A percentile compares a stretch with the other conserved stretches of the same genome.
phyloP scores from a whole-genome alignment of 1,284 basidiomycete species.

The Cronartium quercuum region DNA sequence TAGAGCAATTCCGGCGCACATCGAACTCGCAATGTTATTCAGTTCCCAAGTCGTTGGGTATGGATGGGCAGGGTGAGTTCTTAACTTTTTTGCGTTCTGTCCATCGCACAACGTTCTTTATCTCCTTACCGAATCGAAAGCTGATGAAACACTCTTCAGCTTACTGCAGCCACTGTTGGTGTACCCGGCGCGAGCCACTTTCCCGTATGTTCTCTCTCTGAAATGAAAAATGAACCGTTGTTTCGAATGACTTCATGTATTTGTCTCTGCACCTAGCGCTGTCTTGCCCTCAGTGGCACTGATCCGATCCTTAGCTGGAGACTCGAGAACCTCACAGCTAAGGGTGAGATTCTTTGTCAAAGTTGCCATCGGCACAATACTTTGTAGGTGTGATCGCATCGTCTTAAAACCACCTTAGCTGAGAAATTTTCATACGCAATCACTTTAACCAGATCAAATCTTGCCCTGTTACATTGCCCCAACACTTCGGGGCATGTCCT shows the following conservation, averaged over 20 bases:
- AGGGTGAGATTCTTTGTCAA: constrained; percentile 15
- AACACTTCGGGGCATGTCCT: constrained; percentile 10
- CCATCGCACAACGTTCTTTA: no score
- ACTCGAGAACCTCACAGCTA: not conserved
- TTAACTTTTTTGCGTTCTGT: not conserved
- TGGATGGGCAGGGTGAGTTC: constrained; percentile 31
- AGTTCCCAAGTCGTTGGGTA: constrained; percentile 32
- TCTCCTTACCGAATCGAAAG: not conserved
- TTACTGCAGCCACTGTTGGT: constrained; percentile 31
- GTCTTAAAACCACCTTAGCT: no score
- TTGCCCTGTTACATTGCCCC: constrained; percentile 35
- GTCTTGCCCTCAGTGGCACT: constrained; percentile 25
- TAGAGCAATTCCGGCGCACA: not conserved
- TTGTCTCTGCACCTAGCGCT: not conserved
- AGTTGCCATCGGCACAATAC: not conserved
- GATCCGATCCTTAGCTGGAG: constrained; percentile 13
- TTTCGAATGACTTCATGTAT: not conserved
- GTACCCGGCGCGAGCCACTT: constrained; percentile 11
- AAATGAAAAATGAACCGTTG: not conserved
- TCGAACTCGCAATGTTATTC: constrained; percentile 7
- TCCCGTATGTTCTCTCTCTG: constrained; percentile 13
- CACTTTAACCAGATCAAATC: constrained; percentile 7
- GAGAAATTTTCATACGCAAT: not conserved
- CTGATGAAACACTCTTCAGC: not conserved
- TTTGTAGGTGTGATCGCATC: not conserved